Evolutionary conservation across 1,139 yeast species (phyloP), one percentile per base, ranked within the genome.

Genomic region (Nadsonia commutata): DNA sequence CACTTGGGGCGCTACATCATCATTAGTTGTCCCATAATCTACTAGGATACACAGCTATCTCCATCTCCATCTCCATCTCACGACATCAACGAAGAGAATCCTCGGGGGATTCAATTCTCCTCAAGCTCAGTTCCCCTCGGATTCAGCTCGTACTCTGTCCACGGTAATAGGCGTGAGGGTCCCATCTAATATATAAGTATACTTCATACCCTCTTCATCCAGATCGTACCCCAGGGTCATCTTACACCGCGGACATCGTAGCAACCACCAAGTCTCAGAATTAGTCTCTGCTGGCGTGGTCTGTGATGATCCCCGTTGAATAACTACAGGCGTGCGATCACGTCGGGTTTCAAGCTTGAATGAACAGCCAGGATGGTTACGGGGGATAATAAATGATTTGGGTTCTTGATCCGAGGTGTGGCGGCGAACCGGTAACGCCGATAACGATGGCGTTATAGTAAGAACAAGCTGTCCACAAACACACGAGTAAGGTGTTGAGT

Each of bases 171-270:
- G 16, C 16, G 13, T 27, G 16, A 44, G 18, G 2, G 45, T 22
- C 1, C 42, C 45, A 7, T 36, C 27, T 7, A 42, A 17, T 2
- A 45, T 31, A 21, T 43, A 45, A 13, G 41, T 40, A 33, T 22
- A 45, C 20, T 39, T 37, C 27, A 37, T 45, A 21, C 23, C 20
- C 2, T 27, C 20, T 5, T 36, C 37, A 20, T 45, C 44, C 31
- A 45, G 19, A 20, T 45, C 48, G 21, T 45, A 45, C 4, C 41
- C 48, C 4, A 45, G 36, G 11, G 48, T 43, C 39, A 44, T 31
- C 16, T 43, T 41, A 36, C 48, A 45, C 16, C 48, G 38, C 18
- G 44, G 44, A 31, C 48, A 45, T 19, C 41, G 39, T 20, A 43
- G 39, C 17, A 45, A 20, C 45, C 46, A 45, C 44, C 44, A 42